Evolutionary conservation across 75 land plant genomes (phyloP).

Genomic region (Cupressus sempervirens): DNA sequence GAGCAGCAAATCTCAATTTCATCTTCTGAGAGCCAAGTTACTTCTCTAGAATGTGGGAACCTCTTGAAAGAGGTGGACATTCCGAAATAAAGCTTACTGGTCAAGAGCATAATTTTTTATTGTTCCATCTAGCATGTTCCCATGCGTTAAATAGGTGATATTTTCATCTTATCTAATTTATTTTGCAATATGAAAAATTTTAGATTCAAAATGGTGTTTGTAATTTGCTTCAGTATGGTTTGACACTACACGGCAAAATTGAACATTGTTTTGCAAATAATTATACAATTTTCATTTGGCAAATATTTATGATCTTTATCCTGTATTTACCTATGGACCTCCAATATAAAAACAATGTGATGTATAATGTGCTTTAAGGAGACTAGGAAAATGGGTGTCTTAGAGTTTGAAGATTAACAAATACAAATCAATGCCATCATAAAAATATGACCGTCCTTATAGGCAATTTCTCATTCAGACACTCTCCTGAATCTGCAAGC

Average conservation of each 20-base stretch:
- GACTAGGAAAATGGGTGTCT: not conserved
- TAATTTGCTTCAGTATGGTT: not conserved
- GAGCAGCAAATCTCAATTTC: not conserved
- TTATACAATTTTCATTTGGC: not conserved
- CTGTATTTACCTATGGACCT: not conserved
- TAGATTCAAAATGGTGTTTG: not conserved
- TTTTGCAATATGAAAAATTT: not conserved
- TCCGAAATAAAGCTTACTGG: not conserved
- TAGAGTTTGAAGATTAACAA: not conserved
- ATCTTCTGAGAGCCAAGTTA: constrained; percentile 2
- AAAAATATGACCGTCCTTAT: not conserved
- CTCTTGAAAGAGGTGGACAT: not conserved
- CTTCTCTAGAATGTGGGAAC: constrained; percentile 5
- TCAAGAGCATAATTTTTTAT: not conserved
- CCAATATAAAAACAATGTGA: not conserved
- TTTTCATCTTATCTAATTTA: not conserved
- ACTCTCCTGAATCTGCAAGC: no score
- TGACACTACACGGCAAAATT: not conserved
- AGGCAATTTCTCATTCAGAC: not conserved
- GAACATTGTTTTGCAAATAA: not conserved
- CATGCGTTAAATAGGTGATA: not conserved
- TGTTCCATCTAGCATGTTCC: not conserved
- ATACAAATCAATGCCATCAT: not conserved
- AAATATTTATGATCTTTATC: not conserved
- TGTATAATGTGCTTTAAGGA: not conserved